Percentiles rank a stretch among this genome's conserved stretches.
These are phyloP conservation scores for Bacidia rubella DNA, from an alignment of 495 filamentous ascomycete genomes.

Conservation along the genomic window DNA sequence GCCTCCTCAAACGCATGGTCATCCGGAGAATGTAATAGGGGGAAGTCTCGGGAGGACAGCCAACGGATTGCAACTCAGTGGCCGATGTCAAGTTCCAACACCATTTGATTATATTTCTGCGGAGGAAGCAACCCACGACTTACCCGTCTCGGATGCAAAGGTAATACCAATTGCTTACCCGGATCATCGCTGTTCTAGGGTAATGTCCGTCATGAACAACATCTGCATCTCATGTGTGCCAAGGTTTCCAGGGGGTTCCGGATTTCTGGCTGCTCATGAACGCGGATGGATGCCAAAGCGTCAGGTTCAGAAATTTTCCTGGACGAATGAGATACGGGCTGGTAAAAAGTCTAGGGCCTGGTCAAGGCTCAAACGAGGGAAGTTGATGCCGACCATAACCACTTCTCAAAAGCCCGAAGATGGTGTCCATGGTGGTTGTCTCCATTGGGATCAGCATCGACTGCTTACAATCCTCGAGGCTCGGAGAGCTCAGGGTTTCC, in stretches of 20 bases:
- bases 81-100: conserved; percentile 33
- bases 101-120: conserved; percentile 42
- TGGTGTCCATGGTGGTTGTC: conserved; percentile 27
- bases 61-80: conserved; percentile 46
- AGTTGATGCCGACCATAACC: conserved; percentile 43
- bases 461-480: conserved; percentile 47
- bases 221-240: conserved; percentile 28
- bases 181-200: conserved; percentile 40
- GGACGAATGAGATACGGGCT: conserved; percentile 20
- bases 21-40: conserved; percentile 24
- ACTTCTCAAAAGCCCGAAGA: conserved; percentile 34
- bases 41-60: conserved; percentile 42
- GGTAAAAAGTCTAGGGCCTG: conserved; percentile 27
- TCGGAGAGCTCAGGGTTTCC: conserved; percentile 50
- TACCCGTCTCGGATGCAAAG: conserved; percentile 43
- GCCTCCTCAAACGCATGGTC: conserved; percentile 48
- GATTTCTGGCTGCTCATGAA: conserved; percentile 31
- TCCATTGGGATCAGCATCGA: conserved; percentile 52
- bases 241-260: conserved; percentile 30
- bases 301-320: conserved; percentile 19
- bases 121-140: conserved; percentile 36
- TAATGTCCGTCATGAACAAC: conserved; percentile 14
- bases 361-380: conserved; percentile 34
- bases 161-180: conserved; percentile 44
- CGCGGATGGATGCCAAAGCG: conserved; percentile 20